Conservation (phyloP, 2,329 filamentous ascomycete species). For the Beauveria sp. region DNA sequence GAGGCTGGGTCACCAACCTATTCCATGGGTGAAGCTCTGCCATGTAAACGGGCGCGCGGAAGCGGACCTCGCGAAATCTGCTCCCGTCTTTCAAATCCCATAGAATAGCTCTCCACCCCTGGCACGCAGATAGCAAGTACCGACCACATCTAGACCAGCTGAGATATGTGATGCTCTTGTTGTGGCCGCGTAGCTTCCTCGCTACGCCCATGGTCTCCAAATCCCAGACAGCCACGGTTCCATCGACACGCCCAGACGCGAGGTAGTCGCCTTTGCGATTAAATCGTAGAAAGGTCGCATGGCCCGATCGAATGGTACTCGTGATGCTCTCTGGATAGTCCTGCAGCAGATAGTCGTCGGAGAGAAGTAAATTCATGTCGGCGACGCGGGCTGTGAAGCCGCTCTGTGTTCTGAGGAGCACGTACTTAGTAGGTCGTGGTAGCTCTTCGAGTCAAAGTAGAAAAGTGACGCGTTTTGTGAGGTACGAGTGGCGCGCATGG, state of each 20-base stretch:
- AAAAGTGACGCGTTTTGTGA: neutral
- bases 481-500: neutral
- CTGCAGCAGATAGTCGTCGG: slow-evolving; percentile 57
- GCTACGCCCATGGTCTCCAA: slow-evolving; percentile 96
- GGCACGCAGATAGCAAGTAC: slow-evolving; percentile 85
- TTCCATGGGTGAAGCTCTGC: slow-evolving; percentile 91
- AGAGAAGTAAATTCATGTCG: slow-evolving; percentile 52
- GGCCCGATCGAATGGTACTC: slow-evolving; percentile 69
- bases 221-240: slow-evolving; percentile 92
- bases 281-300: slow-evolving; percentile 69
- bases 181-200: slow-evolving; percentile 88
- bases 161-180: slow-evolving; percentile 84
- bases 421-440: neutral
- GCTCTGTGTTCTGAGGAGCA: neutral
- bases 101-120: slow-evolving; percentile 93
- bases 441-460: neutral
- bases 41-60: slow-evolving; percentile 89
- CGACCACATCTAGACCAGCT: slow-evolving; percentile 92
- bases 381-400: neutral
- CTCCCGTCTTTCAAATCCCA: slow-evolving; percentile 76
- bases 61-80: slow-evolving; percentile 75
- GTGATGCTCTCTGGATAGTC: slow-evolving; percentile 90
- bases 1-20: slow-evolving; percentile 45
- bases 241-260: slow-evolving; percentile 88
- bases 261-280: slow-evolving; percentile 92